Percentiles rank a stretch among this genome's conserved stretches.
Conservation (phyloP, 2,329 filamentous ascomycete species). For the Amauroascus niger region DNA sequence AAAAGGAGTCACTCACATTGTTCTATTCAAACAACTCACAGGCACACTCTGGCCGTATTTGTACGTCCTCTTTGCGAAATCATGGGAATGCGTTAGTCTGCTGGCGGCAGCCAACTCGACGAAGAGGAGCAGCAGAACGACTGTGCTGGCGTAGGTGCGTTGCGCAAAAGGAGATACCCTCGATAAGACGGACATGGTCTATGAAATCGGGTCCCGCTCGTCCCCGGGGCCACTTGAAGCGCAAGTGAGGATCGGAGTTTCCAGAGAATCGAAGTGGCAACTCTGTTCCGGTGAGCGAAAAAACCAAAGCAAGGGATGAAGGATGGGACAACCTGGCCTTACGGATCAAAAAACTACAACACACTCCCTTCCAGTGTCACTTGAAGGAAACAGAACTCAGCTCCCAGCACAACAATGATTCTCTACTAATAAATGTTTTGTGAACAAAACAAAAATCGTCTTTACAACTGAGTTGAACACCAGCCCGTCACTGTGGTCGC, state of each 20-base stretch:
- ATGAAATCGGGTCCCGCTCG: background rate
- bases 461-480: too few relatives aligned
- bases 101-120: conserved; percentile 1
- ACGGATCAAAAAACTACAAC: too few relatives aligned
- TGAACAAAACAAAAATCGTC: too few relatives aligned
- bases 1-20: conserved; percentile 33
- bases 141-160: background rate
- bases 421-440: too few relatives aligned
- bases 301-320: too few relatives aligned
- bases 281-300: background rate
- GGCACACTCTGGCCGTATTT: conserved; percentile 42
- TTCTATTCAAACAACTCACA: conserved; percentile 44
- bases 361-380: too few relatives aligned
- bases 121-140: conserved; percentile 4
- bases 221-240: background rate
- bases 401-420: too few relatives aligned
- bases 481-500: background rate
- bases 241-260: background rate
- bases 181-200: background rate
- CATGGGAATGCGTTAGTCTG: conserved; percentile 9
- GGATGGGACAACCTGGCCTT: background rate
- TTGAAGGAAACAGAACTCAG: too few relatives aligned
- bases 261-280: conserved; percentile 1
- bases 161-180: background rate
- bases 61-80: conserved; percentile 29